These are phyloP conservation scores for Clavispora santaluciae DNA, from an alignment of 805 yeast species.

Conservation along the genomic window DNA sequence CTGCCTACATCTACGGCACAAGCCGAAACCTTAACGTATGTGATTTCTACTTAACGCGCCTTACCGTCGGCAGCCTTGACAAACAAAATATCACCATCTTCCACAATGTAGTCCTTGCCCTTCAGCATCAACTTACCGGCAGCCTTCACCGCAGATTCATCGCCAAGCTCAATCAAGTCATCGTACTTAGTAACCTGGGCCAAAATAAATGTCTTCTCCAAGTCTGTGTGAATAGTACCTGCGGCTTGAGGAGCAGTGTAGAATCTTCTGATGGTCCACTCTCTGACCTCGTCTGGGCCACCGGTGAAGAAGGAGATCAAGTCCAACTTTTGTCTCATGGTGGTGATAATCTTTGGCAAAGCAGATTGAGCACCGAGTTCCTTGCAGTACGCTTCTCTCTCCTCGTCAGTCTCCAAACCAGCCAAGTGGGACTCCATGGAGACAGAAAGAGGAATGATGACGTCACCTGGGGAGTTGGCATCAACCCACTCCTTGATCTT, in stretches of 20 bases:
- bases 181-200: conserved; percentile 70
- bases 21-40: background rate
- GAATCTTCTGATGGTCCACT: conserved; percentile 80
- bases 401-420: conserved; percentile 57
- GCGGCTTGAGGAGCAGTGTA: conserved; percentile 87
- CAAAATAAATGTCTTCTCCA: conserved; percentile 73
- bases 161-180: conserved; percentile 53
- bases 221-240: conserved; percentile 81
- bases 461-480: conserved; percentile 74
- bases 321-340: conserved; percentile 64
- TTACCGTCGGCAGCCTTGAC: conserved; percentile 95
- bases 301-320: conserved; percentile 84
- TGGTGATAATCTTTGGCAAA: conserved; percentile 72
- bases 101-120: conserved; percentile 93
- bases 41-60: conserved; percentile 37
- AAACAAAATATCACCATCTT: conserved; percentile 89
- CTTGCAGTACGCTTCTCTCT: conserved; percentile 57
- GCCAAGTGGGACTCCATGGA: conserved; percentile 72
- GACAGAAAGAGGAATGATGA: conserved; percentile 90
- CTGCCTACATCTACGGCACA: too few relatives aligned
- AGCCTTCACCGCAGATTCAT: conserved; percentile 77
- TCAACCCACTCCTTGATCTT: conserved; percentile 90
- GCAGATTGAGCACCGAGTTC: conserved; percentile 68
- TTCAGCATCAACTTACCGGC: conserved; percentile 86
- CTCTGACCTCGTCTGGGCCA: conserved; percentile 79